Evolutionary conservation across 2,329 filamentous ascomycete species (phyloP).

Genomic region (Coniochaeta hoffmannii): DNA sequence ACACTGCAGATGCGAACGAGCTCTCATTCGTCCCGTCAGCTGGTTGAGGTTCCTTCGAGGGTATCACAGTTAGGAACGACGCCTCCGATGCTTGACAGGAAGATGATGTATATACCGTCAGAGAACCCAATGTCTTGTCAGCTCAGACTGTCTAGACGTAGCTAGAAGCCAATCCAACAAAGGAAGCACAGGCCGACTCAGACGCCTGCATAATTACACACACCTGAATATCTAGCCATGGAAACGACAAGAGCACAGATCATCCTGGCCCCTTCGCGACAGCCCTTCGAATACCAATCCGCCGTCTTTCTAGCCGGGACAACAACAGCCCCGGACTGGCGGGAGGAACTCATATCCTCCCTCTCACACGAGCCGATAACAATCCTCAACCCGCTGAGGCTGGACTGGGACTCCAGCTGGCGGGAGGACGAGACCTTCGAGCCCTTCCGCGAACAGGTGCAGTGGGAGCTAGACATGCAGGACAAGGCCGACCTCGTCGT

Average conservation of each 20-base stretch:
- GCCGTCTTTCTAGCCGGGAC: conserved; percentile 52
- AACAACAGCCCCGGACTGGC: conserved; percentile 45
- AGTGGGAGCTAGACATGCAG: conserved; percentile 55
- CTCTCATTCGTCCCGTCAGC: background rate
- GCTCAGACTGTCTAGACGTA: background rate
- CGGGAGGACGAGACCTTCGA: conserved; percentile 37
- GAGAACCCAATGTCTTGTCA: too few species aligned
- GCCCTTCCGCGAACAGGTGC: conserved; percentile 44
- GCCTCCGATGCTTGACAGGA: too few species aligned
- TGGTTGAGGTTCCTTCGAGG: background rate
- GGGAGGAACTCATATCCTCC: conserved; percentile 29
- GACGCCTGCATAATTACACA: background rate
- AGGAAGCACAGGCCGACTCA: background rate
- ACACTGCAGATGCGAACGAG: background rate
- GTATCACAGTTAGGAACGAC: background rate
- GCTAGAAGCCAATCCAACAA: background rate
- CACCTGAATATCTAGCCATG: background rate
- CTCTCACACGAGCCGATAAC: conserved; percentile 41
- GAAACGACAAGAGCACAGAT: background rate
- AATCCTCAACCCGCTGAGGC: conserved; percentile 48
- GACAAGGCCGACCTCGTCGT: conserved; percentile 45
- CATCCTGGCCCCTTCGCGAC: conserved; percentile 5
- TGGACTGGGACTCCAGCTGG: conserved; percentile 49
- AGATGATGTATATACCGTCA: too few species aligned
- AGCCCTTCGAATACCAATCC: conserved; percentile 7